phyloP scores from a whole-genome alignment of 2,329 filamentous ascomycete species.

The Venturia pyrina region DNA sequence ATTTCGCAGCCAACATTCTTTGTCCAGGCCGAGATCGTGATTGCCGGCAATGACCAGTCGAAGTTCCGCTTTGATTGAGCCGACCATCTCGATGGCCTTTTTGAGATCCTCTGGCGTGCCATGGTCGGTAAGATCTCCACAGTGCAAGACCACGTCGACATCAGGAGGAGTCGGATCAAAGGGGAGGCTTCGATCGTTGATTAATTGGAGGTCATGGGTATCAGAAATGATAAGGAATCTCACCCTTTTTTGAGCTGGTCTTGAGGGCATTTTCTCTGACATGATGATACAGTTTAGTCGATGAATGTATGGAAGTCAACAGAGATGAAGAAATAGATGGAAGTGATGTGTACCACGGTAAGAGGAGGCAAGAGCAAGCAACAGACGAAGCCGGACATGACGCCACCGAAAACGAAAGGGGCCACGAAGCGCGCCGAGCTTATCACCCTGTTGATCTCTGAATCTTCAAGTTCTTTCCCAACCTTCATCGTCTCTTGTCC shows the following conservation, averaged over 20 bases:
- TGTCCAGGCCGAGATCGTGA: constrained; percentile 22
- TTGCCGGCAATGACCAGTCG: constrained; percentile 30
- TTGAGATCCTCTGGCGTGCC: constrained; percentile 23
- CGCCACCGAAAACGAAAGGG: not conserved
- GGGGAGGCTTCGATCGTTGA: not conserved
- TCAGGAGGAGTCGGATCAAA: not conserved
- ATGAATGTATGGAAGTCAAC: not conserved
- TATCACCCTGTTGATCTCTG: not conserved
- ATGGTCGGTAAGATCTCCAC: constrained; percentile 28
- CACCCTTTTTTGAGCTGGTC: not conserved
- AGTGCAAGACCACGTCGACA: constrained; percentile 29
- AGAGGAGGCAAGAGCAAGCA: not conserved
- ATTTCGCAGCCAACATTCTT: constrained; percentile 3
- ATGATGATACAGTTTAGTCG: not conserved
- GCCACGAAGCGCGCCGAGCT: not conserved
- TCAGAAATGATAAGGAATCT: constrained; percentile 19
- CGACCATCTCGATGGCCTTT: constrained; percentile 20
- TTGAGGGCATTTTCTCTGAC: not conserved
- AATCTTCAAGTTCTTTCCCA: not conserved
- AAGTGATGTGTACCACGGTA: too few species aligned
- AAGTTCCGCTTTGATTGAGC: constrained; percentile 22
- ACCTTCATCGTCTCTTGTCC: not conserved
- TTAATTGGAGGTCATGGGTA: constrained; percentile 17
- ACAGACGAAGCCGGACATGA: not conserved
- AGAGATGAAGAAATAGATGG: not conserved